Evolutionary conservation across 140 eudicot genomes (phyloP).

Genomic region (Senecio squalidus): DNA sequence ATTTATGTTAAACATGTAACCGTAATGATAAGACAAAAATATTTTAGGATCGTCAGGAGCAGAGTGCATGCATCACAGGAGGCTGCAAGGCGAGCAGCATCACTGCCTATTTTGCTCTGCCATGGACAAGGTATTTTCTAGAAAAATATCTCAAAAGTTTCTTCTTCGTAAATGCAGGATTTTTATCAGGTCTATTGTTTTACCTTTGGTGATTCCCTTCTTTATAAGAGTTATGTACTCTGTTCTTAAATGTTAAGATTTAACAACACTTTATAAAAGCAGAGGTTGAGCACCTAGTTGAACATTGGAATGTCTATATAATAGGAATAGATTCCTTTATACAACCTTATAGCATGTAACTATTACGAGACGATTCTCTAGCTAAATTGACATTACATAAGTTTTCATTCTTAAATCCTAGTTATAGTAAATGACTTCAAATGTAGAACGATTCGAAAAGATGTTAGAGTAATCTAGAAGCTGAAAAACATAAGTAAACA

Average conservation of each 20-base stretch:
- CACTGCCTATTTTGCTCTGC: conserved; percentile 75
- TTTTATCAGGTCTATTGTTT: neutral
- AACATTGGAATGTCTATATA: neutral
- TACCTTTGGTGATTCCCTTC: neutral
- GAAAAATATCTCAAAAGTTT: neutral
- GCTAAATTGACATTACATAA: neutral
- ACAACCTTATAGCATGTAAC: neutral
- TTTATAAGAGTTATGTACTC: neutral
- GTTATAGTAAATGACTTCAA: too few species aligned
- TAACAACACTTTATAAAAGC: neutral
- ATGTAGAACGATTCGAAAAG: too few species aligned
- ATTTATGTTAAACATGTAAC: conserved; percentile 3
- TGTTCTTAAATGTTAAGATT: neutral
- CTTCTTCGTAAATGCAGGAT: conserved; percentile 5
- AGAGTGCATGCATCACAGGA: conserved; percentile 54
- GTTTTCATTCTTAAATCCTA: too few species aligned
- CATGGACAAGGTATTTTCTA: conserved; percentile 69
- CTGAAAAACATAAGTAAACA: too few species aligned
- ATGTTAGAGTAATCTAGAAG: too few species aligned
- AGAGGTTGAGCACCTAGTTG: conserved; percentile 9
- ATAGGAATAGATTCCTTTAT: neutral
- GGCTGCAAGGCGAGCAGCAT: conserved; percentile 65
- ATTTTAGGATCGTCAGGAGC: conserved; percentile 46
- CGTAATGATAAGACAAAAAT: neutral
- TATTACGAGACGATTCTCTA: neutral